phyloP scores from a whole-genome alignment of 345 rosid genomes.

The Salix brachista region DNA sequence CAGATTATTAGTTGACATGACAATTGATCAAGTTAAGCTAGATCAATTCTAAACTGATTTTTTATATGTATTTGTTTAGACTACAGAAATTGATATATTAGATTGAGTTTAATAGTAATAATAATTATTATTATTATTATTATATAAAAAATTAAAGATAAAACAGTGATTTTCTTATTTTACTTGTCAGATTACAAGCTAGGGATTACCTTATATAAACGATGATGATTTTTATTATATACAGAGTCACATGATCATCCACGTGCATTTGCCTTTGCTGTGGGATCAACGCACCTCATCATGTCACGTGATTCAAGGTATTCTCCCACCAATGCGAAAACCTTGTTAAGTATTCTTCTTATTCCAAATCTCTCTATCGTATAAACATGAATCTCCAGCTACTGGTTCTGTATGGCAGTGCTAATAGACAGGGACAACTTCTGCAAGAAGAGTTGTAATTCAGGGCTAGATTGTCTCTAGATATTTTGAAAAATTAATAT shows the following conservation, averaged over 20 bases:
- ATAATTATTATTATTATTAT: no score
- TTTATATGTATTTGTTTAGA: no score
- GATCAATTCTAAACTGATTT: no score
- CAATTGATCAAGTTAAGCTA: no score
- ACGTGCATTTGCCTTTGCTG: slow-evolving; percentile 51
- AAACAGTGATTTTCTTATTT: no score
- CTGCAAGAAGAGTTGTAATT: not conserved
- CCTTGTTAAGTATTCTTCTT: not conserved
- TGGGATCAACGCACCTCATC: slow-evolving; percentile 53
- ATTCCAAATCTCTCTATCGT: not conserved
- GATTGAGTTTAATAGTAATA: no score
- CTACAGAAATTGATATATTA: no score
- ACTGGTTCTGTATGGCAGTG: not conserved
- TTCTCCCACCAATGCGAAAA: slow-evolving; percentile 18
- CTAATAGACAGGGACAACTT: not conserved
- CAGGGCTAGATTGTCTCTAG: not conserved
- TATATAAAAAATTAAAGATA: no score
- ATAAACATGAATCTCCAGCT: not conserved
- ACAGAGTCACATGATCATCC: slow-evolving; percentile 45
- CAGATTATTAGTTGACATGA: no score
- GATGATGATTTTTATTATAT: not conserved
- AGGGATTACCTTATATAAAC: not conserved
- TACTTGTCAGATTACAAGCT: not conserved
- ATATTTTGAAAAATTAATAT: no score
- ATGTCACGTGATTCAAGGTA: slow-evolving; percentile 46